Base-by-base conservation (phyloP, 257 asterid species). In the Eustoma russellianum region DNA sequence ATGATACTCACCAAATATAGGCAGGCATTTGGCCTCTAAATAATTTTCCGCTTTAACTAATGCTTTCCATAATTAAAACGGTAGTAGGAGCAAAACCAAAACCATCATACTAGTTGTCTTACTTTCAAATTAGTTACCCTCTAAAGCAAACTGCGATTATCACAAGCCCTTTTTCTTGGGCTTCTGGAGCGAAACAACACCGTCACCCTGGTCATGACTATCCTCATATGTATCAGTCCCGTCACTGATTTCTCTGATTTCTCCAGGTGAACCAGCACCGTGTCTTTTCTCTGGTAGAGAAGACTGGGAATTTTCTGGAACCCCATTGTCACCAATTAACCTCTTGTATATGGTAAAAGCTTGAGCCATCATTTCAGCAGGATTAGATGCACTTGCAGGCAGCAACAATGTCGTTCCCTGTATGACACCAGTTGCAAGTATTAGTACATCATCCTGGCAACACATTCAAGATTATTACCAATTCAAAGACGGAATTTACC, bases 361-460 rank as follows among this genome's bases (percentile, higher is more conserved):
- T 66, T 85, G 94, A 55, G 79, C 77, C 71, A 83, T 79, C 87
- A 83, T 81, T 62, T 70, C 81, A 48, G 95, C 78, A 48, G 95
- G 90, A 52, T 79, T 60, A 12, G 88, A 69, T 57, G 84, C 82
- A 74, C 61, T 74, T 2, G 97, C 52, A 8, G 97, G 95, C 50
- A 89, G 95, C 60, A 89, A 62, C 56, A 89, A 52, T 1, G 97
- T 89, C 5, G 97, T 85, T 55, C 92, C 77, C 97, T 86, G 45
- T 17, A 82, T 13, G 16, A 54, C 61, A 17, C 45, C 7, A 34
- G 46, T 10, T 0, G 33, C 33, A 30, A 45, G 13, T 43, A 18
- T 19, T 15, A n/a, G 5, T 17, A 48, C 9, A 62, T 55, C 17
- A 8, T 38, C 50, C 14, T 10, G 13, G 46, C 41, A 41, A 38